Base-by-base conservation (phyloP, 805 yeast species). In the Candida stauntonica region DNA sequence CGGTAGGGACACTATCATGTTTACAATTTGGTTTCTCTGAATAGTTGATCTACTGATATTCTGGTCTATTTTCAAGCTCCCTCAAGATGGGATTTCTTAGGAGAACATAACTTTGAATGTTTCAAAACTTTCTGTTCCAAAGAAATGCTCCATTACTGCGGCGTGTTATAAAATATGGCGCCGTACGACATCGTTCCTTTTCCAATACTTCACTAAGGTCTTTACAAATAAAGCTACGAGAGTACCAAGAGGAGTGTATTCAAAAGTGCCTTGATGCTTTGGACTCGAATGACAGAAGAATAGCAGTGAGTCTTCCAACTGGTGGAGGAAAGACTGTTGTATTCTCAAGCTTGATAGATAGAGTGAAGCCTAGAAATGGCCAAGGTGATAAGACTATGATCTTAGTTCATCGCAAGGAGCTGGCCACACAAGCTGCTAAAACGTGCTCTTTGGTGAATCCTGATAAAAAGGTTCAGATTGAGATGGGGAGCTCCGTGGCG, bases 241-340 rank as follows among this genome's bases (percentile, higher is more conserved):
- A 62, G 7, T 89, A 89, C 56, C 97, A 89, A 55, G 60, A 69
- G 19, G 79, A 81, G 31, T 89, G 95, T 36, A 73, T 88, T 3
- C 55, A 71, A 1, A 57, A 68, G 0, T 77, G 89, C 24, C 48
- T 77, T 1, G 48, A 58, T 0, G 71, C 86, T 0, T 55, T 82
- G 2, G 41, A 50, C 0, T 21, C 48, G 3, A 79, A 81, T 1
- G 49, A 60, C 2, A 60, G 68, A 15, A 66, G 93, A 33, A 73
- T 87, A 0, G 96, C 91, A 0, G 88, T 87, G 2, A 82, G 87
- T 20, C 59, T 89, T 27, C 95, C 96, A 12, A 91, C 98, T 0
- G 98, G 98, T 0, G 93, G 95, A 11, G 98, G 98, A 5, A 89
- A 89, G 52, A 89, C 97, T 0, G 86, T 87, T 11, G 78, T 86